Evolutionary conservation across 1,139 yeast genomes (phyloP).

Genomic region (Candida smagusa): DNA sequence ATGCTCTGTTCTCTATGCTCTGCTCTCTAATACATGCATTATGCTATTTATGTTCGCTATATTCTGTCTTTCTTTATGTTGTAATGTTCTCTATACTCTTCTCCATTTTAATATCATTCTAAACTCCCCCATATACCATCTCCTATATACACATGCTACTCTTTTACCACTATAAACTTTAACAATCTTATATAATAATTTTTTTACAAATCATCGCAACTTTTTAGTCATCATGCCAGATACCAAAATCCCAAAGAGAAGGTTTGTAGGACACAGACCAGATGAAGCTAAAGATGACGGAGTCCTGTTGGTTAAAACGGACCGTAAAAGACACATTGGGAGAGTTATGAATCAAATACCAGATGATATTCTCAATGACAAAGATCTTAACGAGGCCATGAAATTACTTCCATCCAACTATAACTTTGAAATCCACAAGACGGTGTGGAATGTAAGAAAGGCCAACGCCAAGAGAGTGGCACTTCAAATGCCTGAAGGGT

Average conservation of each 20-base stretch:
- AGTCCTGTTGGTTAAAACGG: conserved; percentile 18
- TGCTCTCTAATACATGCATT: no score
- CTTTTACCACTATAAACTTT: no score
- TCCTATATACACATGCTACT: no score
- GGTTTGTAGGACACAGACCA: conserved; percentile 33
- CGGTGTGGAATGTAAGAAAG: conserved; percentile 87
- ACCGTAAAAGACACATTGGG: conserved; percentile 36
- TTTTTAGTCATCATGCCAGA: conserved; percentile 7
- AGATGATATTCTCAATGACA: conserved; percentile 72
- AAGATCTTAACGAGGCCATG: conserved; percentile 78
- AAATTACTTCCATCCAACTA: conserved; percentile 82
- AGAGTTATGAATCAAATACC: conserved; percentile 90
- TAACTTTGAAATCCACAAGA: conserved; percentile 93
- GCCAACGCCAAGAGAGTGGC: conserved; percentile 75
- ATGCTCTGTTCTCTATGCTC: no score
- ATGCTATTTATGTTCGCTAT: no score
- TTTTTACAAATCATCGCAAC: conserved; percentile 1
- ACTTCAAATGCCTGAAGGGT: conserved; percentile 96
- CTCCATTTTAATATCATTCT: no score
- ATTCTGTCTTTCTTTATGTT: no score
- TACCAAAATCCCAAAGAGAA: conserved; percentile 12
- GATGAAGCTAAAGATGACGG: conserved; percentile 8
- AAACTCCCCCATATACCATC: no score
- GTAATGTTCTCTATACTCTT: no score
- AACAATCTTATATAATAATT: not conserved